phyloP scores from a whole-genome alignment of 2,329 filamentous ascomycete genomes.

The Aspergillus sp. region DNA sequence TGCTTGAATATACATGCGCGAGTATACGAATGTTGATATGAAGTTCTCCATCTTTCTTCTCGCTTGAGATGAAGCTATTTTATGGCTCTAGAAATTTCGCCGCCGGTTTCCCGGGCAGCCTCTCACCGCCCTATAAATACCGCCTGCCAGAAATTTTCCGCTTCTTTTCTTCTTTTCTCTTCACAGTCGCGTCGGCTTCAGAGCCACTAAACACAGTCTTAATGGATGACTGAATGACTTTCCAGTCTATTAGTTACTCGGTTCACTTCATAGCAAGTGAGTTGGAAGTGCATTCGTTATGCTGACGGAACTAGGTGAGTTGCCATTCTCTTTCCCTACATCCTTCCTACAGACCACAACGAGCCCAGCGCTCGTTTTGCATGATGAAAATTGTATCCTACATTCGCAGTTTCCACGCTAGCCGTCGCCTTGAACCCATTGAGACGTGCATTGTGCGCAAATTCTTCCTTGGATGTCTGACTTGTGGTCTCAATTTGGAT shows the following conservation, averaged over 20 bases:
- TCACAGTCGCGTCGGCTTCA: background rate
- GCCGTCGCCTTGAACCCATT: conserved; percentile 29
- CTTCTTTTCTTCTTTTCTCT: conserved; percentile 9
- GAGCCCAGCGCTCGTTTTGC: conserved; percentile 17
- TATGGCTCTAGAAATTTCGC: conserved; percentile 23
- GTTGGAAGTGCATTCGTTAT: background rate
- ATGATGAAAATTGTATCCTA: conserved; percentile 37
- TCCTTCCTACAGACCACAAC: conserved; percentile 2
- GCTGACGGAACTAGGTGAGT: conserved; percentile 16
- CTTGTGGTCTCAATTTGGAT: conserved; percentile 3
- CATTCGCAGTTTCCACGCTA: conserved; percentile 38
- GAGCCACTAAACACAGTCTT: too few relatives aligned
- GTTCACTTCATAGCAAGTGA: too few relatives aligned
- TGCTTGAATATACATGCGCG: conserved; percentile 5
- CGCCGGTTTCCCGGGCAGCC: conserved; percentile 26
- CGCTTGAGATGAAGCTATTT: conserved; percentile 1
- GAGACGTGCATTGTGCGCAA: conserved; percentile 28
- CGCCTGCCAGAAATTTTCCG: conserved; percentile 19
- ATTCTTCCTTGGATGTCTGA: conserved; percentile 36
- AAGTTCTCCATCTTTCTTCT: too few relatives aligned
- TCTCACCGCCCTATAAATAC: conserved; percentile 25
- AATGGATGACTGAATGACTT: too few relatives aligned
- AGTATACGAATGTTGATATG: background rate
- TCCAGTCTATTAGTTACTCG: too few relatives aligned
- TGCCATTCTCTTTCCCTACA: conserved; percentile 2